Conservation (phyloP, 2,329 filamentous ascomycete genomes). For the Trichoderma sp. region DNA sequence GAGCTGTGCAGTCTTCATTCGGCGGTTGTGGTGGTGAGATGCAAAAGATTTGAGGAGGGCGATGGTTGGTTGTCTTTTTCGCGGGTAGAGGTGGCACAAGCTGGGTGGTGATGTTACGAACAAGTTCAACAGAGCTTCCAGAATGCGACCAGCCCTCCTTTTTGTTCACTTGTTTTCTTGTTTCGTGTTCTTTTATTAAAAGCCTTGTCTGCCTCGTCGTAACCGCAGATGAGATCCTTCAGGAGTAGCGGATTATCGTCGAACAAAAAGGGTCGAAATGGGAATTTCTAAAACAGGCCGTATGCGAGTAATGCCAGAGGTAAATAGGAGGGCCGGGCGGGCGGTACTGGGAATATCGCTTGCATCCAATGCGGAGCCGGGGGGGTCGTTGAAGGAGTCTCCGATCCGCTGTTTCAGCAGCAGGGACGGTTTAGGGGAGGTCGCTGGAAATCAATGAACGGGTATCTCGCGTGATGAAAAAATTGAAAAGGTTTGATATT, state of each 20-base stretch:
- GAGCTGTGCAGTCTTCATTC: constrained; percentile 28
- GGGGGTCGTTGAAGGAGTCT: not conserved
- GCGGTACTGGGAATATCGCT: not conserved
- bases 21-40: not conserved
- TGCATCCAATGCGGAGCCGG: constrained; percentile 3
- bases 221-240: constrained; percentile 1
- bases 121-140: too few species aligned
- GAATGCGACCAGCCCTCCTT: too few species aligned
- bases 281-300: not conserved
- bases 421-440: too few species aligned
- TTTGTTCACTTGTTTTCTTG: too few species aligned
- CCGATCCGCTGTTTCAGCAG: too few species aligned
- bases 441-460: too few species aligned
- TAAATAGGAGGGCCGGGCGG: not conserved
- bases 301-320: too few species aligned
- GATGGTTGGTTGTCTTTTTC: too few species aligned
- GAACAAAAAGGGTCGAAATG: not conserved
- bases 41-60: not conserved
- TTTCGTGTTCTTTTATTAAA: not conserved
- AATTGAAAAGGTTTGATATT: too few species aligned
- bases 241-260: not conserved
- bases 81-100: too few species aligned
- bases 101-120: too few species aligned
- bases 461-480: too few species aligned
- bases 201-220: not conserved